Percentiles rank a stretch among this genome's conserved stretches.
Evolutionary conservation across 306 rosid genomes (phyloP).

Genomic region (Boehmeria nivea): DNA sequence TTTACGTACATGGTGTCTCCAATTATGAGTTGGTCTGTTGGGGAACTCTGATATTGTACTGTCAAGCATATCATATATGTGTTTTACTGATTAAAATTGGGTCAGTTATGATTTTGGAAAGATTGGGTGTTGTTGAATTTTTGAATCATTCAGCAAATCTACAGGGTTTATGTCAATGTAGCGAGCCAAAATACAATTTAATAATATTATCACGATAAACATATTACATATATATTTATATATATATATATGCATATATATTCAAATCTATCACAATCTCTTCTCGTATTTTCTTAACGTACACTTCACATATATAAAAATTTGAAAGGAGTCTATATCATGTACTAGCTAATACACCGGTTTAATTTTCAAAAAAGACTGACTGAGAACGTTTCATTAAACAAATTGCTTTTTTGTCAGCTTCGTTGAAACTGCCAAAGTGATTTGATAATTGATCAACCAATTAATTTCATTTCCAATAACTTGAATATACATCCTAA

Average conservation of each 20-base stretch:
- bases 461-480: too few relatives aligned
- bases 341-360: too few relatives aligned
- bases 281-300: slow-evolving; percentile 32
- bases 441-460: too few relatives aligned
- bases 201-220: neutral
- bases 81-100: slow-evolving; percentile 28
- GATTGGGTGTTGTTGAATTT: slow-evolving; percentile 32
- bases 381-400: too few relatives aligned
- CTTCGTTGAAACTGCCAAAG: slow-evolving; percentile 12
- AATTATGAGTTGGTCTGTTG: slow-evolving; percentile 22
- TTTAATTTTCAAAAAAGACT: too few relatives aligned
- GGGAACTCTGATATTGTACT: slow-evolving; percentile 17
- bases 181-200: neutral
- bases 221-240: too few relatives aligned
- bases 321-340: slow-evolving; percentile 28
- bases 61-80: neutral
- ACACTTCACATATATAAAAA: slow-evolving; percentile 44
- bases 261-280: slow-evolving; percentile 30
- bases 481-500: too few relatives aligned
- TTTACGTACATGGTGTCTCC: slow-evolving; percentile 30
- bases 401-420: neutral
- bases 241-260: too few relatives aligned
- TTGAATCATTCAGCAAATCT: slow-evolving; percentile 21
- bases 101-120: slow-evolving; percentile 63
- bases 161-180: too few relatives aligned